Conservation (phyloP, 2,329 filamentous ascomycete genomes). For the Beauveria australis region DNA sequence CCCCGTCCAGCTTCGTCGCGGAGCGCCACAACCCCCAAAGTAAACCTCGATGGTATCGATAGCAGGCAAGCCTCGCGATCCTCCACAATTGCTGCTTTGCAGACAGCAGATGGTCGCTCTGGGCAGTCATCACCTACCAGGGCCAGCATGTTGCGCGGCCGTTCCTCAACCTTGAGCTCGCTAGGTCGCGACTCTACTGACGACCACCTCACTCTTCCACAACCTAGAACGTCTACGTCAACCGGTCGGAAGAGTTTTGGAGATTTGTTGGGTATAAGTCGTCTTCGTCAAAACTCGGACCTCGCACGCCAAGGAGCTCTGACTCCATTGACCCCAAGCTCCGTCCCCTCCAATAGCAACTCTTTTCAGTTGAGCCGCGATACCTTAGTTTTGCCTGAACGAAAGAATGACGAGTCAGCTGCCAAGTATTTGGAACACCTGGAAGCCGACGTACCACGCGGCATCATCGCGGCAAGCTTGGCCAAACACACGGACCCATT, state of each 20-base stretch:
- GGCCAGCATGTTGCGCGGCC: constrained; percentile 54
- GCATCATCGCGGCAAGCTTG: constrained; percentile 74
- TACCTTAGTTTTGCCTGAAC: constrained; percentile 62
- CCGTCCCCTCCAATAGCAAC: constrained; percentile 68
- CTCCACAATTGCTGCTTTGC: constrained; percentile 42
- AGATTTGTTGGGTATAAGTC: constrained; percentile 70
- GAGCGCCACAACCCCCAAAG: constrained; percentile 20
- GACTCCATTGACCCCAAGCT: constrained; percentile 60
- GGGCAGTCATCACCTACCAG: constrained; percentile 63
- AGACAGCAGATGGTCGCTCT: constrained; percentile 35
- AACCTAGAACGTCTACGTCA: constrained; percentile 71
- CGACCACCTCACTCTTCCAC: constrained; percentile 57
- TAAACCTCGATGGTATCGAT: constrained; percentile 22
- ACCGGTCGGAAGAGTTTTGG: constrained; percentile 92
- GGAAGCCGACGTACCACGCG: constrained; percentile 70
- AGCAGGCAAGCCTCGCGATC: constrained; percentile 19
- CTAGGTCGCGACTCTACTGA: constrained; percentile 65
- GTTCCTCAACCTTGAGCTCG: constrained; percentile 88
- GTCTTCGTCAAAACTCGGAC: constrained; percentile 77
- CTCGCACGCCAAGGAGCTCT: constrained; percentile 61
- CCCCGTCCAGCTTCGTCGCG: constrained; percentile 28
- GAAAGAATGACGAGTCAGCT: constrained; percentile 80
- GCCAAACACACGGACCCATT: constrained; percentile 84
- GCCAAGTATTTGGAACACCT: constrained; percentile 80
- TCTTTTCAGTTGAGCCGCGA: constrained; percentile 73